A percentile compares a stretch with the other conserved stretches of the same genome.
phyloP scores from a whole-genome alignment of 2,329 filamentous ascomycete species.

The Pestalotiopsis sp. region DNA sequence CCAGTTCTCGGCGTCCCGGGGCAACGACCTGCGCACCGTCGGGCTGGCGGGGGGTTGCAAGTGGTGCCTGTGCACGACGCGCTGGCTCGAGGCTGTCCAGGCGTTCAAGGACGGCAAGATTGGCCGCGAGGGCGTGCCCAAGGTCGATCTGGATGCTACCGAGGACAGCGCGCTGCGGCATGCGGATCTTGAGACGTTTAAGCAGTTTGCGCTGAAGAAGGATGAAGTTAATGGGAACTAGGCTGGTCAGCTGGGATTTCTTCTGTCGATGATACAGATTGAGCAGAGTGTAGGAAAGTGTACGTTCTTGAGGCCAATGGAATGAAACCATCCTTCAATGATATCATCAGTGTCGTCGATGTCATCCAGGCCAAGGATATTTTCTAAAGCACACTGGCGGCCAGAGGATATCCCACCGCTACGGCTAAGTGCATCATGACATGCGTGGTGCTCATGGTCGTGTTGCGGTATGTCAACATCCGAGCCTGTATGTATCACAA shows the following conservation, averaged over 20 bases:
- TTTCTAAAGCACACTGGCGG: not conserved
- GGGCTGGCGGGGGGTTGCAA: constrained; percentile 62
- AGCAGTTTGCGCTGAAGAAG: constrained; percentile 60
- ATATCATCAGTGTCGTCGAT: too few species aligned
- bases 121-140: constrained; percentile 30
- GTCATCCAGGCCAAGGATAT: too few species aligned
- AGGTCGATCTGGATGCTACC: constrained; percentile 53
- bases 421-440: not conserved
- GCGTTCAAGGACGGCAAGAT: constrained; percentile 49
- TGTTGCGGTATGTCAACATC: not conserved
- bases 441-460: not conserved
- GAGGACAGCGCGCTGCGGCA: constrained; percentile 53
- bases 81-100: constrained; percentile 64
- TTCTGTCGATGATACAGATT: not conserved
- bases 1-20: constrained; percentile 59
- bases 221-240: constrained; percentile 31
- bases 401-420: not conserved
- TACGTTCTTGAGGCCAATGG: not conserved
- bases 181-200: constrained; percentile 50
- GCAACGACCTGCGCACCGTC: constrained; percentile 59
- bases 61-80: constrained; percentile 64
- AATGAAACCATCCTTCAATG: too few species aligned
- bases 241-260: not conserved
- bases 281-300: not conserved
- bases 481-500: not conserved